phyloP scores from a whole-genome alignment of 768 basidiomycete genomes.

The Dendrothele bispora region DNA sequence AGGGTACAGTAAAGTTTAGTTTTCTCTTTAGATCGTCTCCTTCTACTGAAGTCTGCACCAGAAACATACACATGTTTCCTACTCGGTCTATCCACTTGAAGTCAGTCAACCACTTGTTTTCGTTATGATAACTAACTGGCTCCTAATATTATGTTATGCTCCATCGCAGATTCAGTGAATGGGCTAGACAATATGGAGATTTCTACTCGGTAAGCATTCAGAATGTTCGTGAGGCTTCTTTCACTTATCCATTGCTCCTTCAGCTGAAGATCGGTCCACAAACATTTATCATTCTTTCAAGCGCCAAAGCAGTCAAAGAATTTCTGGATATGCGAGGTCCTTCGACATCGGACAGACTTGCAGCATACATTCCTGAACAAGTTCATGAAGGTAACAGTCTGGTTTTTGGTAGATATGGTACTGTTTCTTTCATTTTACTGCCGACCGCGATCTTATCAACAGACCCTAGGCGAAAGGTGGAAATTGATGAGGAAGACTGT shows the following conservation, averaged over 20 bases:
- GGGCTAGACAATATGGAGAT: slow-evolving; percentile 26
- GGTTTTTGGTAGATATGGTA: slow-evolving; percentile 16
- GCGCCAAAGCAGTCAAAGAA: slow-evolving; percentile 20
- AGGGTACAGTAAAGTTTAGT: no score
- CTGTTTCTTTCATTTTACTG: background rate
- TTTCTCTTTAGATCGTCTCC: no score
- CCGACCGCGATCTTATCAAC: background rate
- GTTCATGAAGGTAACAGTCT: slow-evolving; percentile 18
- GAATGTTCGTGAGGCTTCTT: no score
- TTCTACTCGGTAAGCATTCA: no score
- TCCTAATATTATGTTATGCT: background rate
- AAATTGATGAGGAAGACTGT: slow-evolving; percentile 12
- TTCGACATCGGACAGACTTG: slow-evolving; percentile 23
- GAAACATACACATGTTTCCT: slow-evolving; percentile 15
- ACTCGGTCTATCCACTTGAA: slow-evolving; percentile 9
- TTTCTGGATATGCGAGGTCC: slow-evolving; percentile 25
- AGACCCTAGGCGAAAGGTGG: slow-evolving; percentile 9
- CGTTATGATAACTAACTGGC: no score
- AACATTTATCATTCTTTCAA: slow-evolving; percentile 23
- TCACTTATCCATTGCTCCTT: no score
- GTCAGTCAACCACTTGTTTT: no score
- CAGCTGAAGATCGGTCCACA: slow-evolving; percentile 20
- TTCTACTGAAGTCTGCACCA: no score
- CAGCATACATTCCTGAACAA: slow-evolving; percentile 17
- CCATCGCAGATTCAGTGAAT: slow-evolving; percentile 24